Percentiles rank a stretch among this genome's conserved stretches.
These are phyloP conservation scores for Talaromyces piceae DNA, from an alignment of 2,329 filamentous ascomycete species.

Conservation along the genomic window DNA sequence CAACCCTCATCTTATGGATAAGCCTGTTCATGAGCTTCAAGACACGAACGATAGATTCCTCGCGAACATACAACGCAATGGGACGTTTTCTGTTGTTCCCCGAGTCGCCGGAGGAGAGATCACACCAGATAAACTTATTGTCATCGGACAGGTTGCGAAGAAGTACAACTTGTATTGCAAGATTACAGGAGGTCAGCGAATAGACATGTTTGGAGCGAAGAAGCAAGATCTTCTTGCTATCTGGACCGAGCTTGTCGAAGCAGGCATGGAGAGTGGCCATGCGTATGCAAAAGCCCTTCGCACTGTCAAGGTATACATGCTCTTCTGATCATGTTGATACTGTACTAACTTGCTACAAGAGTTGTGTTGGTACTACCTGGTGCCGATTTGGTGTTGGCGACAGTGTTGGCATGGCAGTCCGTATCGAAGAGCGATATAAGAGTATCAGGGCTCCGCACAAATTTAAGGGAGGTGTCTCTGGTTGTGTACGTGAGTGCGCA, in stretches of 20 bases:
- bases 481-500: slow-evolving; percentile 86
- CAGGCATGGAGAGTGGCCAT: slow-evolving; percentile 83
- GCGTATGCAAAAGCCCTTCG: slow-evolving; percentile 84
- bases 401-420: slow-evolving; percentile 82
- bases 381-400: slow-evolving; percentile 84
- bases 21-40: slow-evolving; percentile 64
- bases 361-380: slow-evolving; percentile 86
- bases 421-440: slow-evolving; percentile 85
- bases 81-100: slow-evolving; percentile 82
- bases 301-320: slow-evolving; percentile 61
- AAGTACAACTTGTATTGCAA: slow-evolving; percentile 82
- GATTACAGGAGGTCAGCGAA: slow-evolving; percentile 84
- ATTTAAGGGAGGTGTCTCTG: slow-evolving; percentile 82
- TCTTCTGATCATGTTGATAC: not conserved
- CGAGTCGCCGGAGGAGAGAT: slow-evolving; percentile 80
- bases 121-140: slow-evolving; percentile 74
- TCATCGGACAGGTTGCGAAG: slow-evolving; percentile 75
- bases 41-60: slow-evolving; percentile 87
- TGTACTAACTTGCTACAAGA: slow-evolving; percentile 33
- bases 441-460: slow-evolving; percentile 84
- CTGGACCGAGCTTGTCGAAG: slow-evolving; percentile 72
- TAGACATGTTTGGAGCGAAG: slow-evolving; percentile 85
- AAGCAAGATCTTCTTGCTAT: slow-evolving; percentile 80
- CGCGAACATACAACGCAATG: slow-evolving; percentile 85
- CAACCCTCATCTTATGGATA: slow-evolving; percentile 75